Conservation (phyloP, 257 asterid genomes). For the Petunia secreta region DNA sequence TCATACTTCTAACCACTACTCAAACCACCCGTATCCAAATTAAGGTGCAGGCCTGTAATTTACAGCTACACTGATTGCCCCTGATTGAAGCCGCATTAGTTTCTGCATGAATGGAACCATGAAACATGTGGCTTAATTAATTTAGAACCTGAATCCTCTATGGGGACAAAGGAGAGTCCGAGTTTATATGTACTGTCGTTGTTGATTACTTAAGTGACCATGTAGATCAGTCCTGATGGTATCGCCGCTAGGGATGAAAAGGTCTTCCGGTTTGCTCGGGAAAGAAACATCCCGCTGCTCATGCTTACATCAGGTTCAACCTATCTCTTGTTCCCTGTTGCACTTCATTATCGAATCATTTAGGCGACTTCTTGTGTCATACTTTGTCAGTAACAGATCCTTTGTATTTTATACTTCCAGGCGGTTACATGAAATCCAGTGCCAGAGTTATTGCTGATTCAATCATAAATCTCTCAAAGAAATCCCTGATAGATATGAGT, state of each 20-base stretch:
- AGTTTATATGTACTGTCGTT: neutral
- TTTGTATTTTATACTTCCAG: slow-evolving; percentile 41
- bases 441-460: slow-evolving; percentile 92
- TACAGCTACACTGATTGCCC: neutral
- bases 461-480: slow-evolving; percentile 63
- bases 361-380: neutral
- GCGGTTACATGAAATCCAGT: slow-evolving; percentile 96
- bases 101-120: no score
- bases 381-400: neutral
- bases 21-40: neutral
- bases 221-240: slow-evolving; percentile 93
- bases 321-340: neutral
- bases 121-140: no score
- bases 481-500: slow-evolving; percentile 63
- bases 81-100: no score
- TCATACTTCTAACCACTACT: neutral
- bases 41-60: neutral
- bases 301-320: slow-evolving; percentile 92
- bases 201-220: neutral
- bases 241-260: slow-evolving; percentile 77
- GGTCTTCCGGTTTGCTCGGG: slow-evolving; percentile 75
- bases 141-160: no score
- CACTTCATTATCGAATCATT: neutral
- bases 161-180: no score
- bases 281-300: slow-evolving; percentile 69